Conservation (phyloP, 768 basidiomycete genomes). For the Russula emetica region DNA sequence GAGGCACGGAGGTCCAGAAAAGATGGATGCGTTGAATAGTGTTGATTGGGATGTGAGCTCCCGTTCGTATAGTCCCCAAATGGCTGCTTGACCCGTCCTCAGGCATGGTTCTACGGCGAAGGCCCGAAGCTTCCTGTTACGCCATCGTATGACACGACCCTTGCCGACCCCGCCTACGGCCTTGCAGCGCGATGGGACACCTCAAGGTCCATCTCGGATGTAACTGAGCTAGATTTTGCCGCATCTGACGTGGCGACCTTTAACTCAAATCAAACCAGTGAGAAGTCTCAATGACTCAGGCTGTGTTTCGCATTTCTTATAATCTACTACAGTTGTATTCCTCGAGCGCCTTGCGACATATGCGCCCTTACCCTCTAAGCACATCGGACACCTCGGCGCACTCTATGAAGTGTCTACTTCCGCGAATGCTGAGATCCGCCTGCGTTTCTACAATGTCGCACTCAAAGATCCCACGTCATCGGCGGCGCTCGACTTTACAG, state of each 20-base stretch:
- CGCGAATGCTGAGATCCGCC: constrained; percentile 70
- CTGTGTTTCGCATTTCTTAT: background rate
- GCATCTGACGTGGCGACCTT: constrained; percentile 57
- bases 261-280: constrained; percentile 74
- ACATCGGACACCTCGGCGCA: constrained; percentile 55
- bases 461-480: constrained; percentile 46
- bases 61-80: background rate
- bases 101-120: constrained; percentile 84
- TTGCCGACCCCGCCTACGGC: constrained; percentile 64
- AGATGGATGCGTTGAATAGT: constrained; percentile 59
- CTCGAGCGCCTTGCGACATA: constrained; percentile 72
- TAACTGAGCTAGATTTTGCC: constrained; percentile 51
- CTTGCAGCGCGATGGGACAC: constrained; percentile 74
- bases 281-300: constrained; percentile 24
- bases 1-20: constrained; percentile 53
- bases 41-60: constrained; percentile 73
- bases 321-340: constrained; percentile 59
- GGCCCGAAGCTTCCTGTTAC: constrained; percentile 68
- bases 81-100: background rate
- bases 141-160: constrained; percentile 67
- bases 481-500: constrained; percentile 50
- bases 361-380: constrained; percentile 52
- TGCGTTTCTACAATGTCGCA: constrained; percentile 73
- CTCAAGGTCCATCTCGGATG: constrained; percentile 46
- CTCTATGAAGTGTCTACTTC: constrained; percentile 51